phyloP scores from a whole-genome alignment of 192 early-diverging fungal genomes.

The Cetraspora pellucida region DNA sequence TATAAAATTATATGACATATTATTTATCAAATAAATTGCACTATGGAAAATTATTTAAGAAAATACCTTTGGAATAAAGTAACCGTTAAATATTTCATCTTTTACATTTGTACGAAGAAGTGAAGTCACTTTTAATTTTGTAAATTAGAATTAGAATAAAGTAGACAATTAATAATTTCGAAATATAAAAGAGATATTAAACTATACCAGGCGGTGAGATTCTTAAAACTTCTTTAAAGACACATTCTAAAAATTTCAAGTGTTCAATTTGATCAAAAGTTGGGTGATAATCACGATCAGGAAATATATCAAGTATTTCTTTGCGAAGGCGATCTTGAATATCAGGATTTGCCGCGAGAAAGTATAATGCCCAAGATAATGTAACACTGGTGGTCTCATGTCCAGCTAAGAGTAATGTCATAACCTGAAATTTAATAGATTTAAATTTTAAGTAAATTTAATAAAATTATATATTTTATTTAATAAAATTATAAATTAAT shows the following conservation, averaged over 20 bases:
- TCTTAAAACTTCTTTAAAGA: conserved; percentile 54
- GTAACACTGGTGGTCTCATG: conserved; percentile 58
- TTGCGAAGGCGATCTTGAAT: conserved; percentile 48
- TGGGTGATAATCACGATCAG: conserved; percentile 34
- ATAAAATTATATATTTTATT: background rate
- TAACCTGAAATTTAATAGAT: background rate
- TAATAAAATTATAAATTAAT: background rate
- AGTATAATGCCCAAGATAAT: conserved; percentile 52
- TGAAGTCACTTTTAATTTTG: conserved; percentile 39
- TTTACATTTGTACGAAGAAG: conserved; percentile 40
- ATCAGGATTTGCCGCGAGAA: conserved; percentile 49
- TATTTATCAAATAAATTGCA: too few species aligned
- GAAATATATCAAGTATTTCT: too few species aligned
- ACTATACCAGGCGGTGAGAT: conserved; percentile 45
- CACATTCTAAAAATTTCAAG: conserved; percentile 53
- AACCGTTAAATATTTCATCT: conserved; percentile 43
- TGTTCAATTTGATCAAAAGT: conserved; percentile 51
- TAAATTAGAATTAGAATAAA: too few species aligned
- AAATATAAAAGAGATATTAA: background rate
- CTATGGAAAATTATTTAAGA: too few species aligned
- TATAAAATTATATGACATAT: background rate
- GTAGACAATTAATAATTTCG: too few species aligned
- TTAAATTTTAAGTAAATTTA: background rate
- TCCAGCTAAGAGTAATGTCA: too few species aligned
- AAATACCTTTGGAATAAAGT: conserved; percentile 55